Percentiles rank a stretch among this genome's conserved stretches.
phyloP scores from a whole-genome alignment of 768 basidiomycete genomes.

The Trametes elegans region DNA sequence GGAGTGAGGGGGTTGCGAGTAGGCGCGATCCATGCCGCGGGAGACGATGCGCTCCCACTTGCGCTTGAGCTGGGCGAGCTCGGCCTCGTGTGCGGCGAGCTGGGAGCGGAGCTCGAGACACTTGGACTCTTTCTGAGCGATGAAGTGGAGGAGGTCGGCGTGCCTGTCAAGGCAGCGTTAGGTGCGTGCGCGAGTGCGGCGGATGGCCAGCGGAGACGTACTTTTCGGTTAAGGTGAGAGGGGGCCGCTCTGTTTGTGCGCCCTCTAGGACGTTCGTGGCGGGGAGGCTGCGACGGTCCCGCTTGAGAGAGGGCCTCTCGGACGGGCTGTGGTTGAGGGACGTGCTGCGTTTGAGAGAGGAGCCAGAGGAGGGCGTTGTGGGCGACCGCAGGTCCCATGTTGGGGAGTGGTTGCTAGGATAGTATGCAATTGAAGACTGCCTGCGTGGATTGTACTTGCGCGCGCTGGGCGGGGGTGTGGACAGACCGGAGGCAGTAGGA shows the following conservation, averaged over 20 bases:
- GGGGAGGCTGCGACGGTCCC: conserved; percentile 32
- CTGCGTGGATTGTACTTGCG: conserved; percentile 34
- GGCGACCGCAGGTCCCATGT: conserved; percentile 26
- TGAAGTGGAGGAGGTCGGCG: conserved; percentile 76
- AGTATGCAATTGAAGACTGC: conserved; percentile 57
- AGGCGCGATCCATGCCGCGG: conserved; percentile 49
- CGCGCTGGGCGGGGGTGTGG: conserved; percentile 23
- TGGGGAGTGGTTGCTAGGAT: conserved; percentile 32
- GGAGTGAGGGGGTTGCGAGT: conserved; percentile 24
- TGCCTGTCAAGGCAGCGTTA: conserved; percentile 52
- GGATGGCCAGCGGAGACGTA: conserved; percentile 34
- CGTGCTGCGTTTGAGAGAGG: conserved; percentile 22
- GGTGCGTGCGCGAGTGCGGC: neutral
- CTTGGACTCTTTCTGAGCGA: conserved; percentile 84
- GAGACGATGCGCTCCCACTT: conserved; percentile 83
- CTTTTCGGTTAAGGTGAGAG: conserved; percentile 71
- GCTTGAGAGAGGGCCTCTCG: conserved; percentile 16
- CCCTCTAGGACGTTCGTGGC: conserved; percentile 13
- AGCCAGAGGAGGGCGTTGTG: conserved; percentile 15
- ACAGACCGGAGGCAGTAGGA: conserved; percentile 23
- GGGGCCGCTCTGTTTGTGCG: conserved; percentile 27
- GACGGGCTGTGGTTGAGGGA: conserved; percentile 21
- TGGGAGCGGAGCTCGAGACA: conserved; percentile 80
- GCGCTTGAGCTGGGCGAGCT: conserved; percentile 70
- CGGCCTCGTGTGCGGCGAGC: conserved; percentile 67